Base-by-base conservation (phyloP, 78 protist species). In the Tieghemostelium lacteum region DNA sequence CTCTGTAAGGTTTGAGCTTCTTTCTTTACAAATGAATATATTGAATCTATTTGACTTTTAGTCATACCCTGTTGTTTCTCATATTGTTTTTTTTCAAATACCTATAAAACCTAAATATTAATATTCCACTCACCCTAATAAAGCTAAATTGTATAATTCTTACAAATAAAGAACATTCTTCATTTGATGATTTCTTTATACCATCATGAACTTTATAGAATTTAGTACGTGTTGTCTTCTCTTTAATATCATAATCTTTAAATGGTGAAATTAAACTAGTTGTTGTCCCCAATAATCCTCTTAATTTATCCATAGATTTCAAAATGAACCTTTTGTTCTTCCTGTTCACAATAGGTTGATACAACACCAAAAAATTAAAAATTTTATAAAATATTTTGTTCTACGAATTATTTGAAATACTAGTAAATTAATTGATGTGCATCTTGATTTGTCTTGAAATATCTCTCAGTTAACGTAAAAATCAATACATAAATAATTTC, bases 121-220 rank as follows among this genome's bases (percentile, higher is more conserved):
- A 34, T 16, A 58, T n/a, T 1, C 17, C 1, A 60, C 39, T 62
- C 14, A 8, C 12, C 28, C 1, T 29, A 71, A 6, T 50, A 45
- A 20, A 26, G 2, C 5, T 31, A 52, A 36, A 6, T 5, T 58
- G 20, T 55, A 42, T n/a, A 17, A 1, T 39, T 52, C 66, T 24
- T 66, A 83, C 91, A 83, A 83, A 83, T 24, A 83, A 60, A n/a
- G 91, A 83, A 33, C 40, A 24, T 33, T 83, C 91, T 69, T 71
- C 65, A 49, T 31, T 31, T 42, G 91, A 58, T 16, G 91, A 58
- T 45, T 69, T 83, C 66, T 69, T 83, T 1, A 40, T 28, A 1
- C 73, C 75, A 7, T 83, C 72, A 58, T 83, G 76, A 24, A 83
- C 67, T 54, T 80, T 80, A 75, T 76, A 80, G 28, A 57, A 67